Evolutionary conservation across 2,329 filamentous ascomycete genomes (phyloP).

Genomic region (Knoxdaviesia capensis): DNA sequence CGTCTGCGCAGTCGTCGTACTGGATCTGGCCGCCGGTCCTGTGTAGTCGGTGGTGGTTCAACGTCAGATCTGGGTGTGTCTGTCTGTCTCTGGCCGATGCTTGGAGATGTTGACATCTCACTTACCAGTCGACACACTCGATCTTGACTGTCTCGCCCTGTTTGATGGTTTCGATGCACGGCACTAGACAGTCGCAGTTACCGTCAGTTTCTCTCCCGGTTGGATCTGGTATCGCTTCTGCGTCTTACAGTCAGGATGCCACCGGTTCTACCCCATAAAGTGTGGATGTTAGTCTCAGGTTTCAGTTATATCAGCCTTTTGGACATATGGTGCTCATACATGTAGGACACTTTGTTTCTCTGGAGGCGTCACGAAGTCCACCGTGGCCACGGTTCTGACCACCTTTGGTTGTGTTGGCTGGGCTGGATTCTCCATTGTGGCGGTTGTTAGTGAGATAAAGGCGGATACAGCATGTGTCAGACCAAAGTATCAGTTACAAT

Average conservation of each 20-base stretch:
- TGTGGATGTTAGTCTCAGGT: constrained; percentile 25
- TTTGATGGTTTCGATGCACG: constrained; percentile 50
- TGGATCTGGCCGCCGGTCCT: constrained; percentile 62
- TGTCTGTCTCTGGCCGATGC: constrained; percentile 4
- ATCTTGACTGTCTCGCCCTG: constrained; percentile 83
- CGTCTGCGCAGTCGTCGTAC: constrained; percentile 81
- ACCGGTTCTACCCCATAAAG: constrained; percentile 46
- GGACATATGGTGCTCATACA: neutral
- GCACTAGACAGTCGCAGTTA: constrained; percentile 31
- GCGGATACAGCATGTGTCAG: no score
- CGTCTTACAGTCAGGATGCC: constrained; percentile 68
- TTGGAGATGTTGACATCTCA: no score
- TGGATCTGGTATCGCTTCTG: neutral
- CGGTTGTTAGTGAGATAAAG: no score
- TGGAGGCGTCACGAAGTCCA: constrained; percentile 49
- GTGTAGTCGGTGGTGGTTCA: constrained; percentile 2
- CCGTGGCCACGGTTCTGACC: constrained; percentile 25
- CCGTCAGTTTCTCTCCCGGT: neutral
- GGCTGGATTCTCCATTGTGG: no score
- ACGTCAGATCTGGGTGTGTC: neutral
- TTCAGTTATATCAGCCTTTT: neutral
- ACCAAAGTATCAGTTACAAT: no score
- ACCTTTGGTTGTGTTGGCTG: no score
- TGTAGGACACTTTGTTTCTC: neutral
- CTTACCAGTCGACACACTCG: constrained; percentile 64